Percentiles rank a stretch among this genome's conserved stretches.
Evolutionary conservation across 192 early-diverging fungal species (phyloP).

Genomic region (Podila clonocystis): DNA sequence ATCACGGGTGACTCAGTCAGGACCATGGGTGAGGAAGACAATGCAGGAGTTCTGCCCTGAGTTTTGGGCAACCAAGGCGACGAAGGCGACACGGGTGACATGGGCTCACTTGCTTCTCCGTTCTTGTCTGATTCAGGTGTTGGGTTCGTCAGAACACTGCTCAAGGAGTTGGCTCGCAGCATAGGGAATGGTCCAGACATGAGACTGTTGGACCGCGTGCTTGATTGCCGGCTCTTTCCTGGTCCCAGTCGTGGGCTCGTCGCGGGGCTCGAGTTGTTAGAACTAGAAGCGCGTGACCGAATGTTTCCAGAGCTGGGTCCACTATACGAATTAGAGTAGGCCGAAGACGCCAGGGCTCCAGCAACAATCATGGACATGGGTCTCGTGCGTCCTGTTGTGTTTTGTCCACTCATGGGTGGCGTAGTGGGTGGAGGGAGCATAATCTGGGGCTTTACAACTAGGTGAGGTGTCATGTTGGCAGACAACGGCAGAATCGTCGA

Average conservation of each 20-base stretch:
- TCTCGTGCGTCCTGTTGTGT: conserved; percentile 27
- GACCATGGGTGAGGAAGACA: conserved; percentile 8
- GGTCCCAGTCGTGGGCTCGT: conserved; percentile 42
- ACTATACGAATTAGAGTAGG: conserved; percentile 24
- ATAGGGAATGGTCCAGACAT: conserved; percentile 36
- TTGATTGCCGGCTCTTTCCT: conserved; percentile 9
- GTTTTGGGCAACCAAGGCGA: conserved; percentile 14
- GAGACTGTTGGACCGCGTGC: conserved; percentile 34
- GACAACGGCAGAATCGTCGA: conserved; percentile 31
- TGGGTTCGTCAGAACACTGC: neutral
- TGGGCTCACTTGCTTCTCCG: conserved; percentile 4
- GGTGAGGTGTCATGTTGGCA: conserved; percentile 31
- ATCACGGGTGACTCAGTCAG: conserved; percentile 23
- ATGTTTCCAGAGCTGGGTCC: neutral
- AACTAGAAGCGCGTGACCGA: neutral
- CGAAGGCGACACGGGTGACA: conserved; percentile 16
- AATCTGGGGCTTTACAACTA: conserved; percentile 49
- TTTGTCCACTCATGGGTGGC: conserved; percentile 46
- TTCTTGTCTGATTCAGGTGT: neutral
- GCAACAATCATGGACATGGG: conserved; percentile 41
- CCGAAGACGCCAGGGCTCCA: conserved; percentile 12
- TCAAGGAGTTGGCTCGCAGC: conserved; percentile 36
- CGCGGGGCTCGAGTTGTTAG: conserved; percentile 43
- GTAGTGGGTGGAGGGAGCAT: conserved; percentile 46
- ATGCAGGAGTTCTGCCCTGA: neutral